A percentile compares a stretch with the other conserved stretches of the same genome.
Conservation (phyloP, 345 rosid species). For the Hibiscus syriacus region DNA sequence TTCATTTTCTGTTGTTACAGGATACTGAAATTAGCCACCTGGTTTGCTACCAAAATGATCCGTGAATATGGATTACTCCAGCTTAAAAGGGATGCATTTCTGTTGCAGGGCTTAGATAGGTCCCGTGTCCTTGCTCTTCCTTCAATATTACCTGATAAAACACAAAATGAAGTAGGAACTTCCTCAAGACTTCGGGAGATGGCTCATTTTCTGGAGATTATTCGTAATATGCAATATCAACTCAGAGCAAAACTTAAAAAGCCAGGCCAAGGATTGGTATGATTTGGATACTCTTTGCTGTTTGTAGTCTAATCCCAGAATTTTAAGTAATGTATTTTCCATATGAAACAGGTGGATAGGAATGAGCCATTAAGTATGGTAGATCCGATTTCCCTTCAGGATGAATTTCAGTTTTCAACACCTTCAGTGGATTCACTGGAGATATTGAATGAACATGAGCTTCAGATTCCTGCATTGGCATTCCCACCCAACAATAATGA, state of each 20-base stretch:
- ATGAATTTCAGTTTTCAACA: constrained; percentile 53
- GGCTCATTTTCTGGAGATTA: constrained; percentile 79
- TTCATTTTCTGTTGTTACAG: constrained; percentile 36
- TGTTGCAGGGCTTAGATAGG: constrained; percentile 28
- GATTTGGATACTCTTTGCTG: constrained; percentile 11
- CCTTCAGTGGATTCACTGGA: constrained; percentile 37
- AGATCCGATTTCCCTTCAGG: constrained; percentile 30
- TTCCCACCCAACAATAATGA: constrained; percentile 18
- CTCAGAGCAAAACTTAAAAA: constrained; percentile 57
- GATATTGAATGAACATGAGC: constrained; percentile 26
- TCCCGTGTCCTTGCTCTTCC: constrained; percentile 44
- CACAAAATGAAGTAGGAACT: constrained; percentile 31
- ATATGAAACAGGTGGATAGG: constrained; percentile 45
- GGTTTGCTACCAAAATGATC: constrained; percentile 81
- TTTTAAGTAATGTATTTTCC: constrained; percentile 11
- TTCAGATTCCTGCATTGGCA: constrained; percentile 21
- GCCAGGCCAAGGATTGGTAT: constrained; percentile 60
- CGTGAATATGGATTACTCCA: constrained; percentile 57
- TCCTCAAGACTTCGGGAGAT: constrained; percentile 58
- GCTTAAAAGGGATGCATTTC: constrained; percentile 41
- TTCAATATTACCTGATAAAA: constrained; percentile 29
- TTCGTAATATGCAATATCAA: constrained; percentile 65
- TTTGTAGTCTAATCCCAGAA: constrained; percentile 16
- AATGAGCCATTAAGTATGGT: constrained; percentile 35
- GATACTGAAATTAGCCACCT: constrained; percentile 71